Evolutionary conservation across 306 rosid species (phyloP).

Genomic region (Cucurbita moschata): DNA sequence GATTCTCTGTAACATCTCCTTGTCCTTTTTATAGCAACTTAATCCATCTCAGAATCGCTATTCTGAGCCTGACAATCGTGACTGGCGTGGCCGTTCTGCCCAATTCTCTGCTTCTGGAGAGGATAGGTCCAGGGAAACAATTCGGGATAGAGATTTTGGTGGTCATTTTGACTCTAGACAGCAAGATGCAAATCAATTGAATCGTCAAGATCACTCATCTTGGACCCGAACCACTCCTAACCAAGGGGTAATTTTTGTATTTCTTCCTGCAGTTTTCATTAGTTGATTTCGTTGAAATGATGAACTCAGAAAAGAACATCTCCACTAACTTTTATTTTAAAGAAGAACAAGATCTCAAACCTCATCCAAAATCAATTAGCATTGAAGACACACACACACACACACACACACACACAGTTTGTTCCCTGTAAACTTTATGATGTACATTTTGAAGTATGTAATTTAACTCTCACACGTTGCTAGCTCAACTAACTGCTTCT

Average conservation of each 20-base stretch:
- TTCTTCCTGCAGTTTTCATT: neutral
- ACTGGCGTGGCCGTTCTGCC: constrained; percentile 88
- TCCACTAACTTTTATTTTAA: neutral
- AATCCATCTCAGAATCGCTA: constrained; percentile 48
- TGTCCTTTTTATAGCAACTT: constrained; percentile 31
- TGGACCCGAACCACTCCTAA: constrained; percentile 22
- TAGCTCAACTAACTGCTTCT: neutral
- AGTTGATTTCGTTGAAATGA: neutral
- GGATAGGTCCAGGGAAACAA: constrained; percentile 60
- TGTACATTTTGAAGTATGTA: neutral
- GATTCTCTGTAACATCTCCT: neutral
- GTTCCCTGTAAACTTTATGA: neutral
- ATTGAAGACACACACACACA: neutral
- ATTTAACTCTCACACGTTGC: neutral
- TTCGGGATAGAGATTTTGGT: constrained; percentile 48
- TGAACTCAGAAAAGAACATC: neutral
- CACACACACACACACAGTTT: neutral
- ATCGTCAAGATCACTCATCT: constrained; percentile 52
- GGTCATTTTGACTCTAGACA: constrained; percentile 37
- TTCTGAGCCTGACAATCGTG: constrained; percentile 76
- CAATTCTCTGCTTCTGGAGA: constrained; percentile 45
- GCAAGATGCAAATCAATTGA: constrained; percentile 38
- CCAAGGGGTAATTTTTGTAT: constrained; percentile 43
- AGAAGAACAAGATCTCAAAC: neutral
- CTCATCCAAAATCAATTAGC: neutral